Percentiles rank a stretch among this genome's conserved stretches.
Evolutionary conservation across 1,139 yeast species (phyloP).

Genomic region (Yamadazyma trypodendri): DNA sequence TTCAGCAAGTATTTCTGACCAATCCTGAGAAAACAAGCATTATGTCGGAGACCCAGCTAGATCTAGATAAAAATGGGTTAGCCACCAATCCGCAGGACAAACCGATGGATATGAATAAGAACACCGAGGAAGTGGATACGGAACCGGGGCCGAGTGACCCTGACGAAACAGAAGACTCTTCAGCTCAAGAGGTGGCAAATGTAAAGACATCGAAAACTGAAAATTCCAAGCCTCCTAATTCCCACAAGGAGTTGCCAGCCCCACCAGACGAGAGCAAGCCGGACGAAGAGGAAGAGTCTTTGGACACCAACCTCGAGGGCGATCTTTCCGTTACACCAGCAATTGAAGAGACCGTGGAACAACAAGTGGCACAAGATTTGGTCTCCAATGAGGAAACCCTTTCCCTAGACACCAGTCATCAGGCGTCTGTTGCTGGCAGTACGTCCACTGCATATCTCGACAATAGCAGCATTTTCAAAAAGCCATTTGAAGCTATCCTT

Average conservation of each 20-base stretch:
- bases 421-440: slow-evolving; percentile 20
- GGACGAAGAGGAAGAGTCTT: not conserved
- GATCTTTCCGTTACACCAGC: slow-evolving; percentile 12
- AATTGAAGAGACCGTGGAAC: slow-evolving; percentile 13
- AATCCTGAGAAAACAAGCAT: not conserved
- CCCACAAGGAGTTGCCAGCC: not conserved
- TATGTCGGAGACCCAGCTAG: not conserved
- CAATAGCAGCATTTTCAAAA: slow-evolving; percentile 38
- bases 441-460: slow-evolving; percentile 30
- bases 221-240: not conserved
- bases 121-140: not conserved
- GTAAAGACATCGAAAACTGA: not conserved
- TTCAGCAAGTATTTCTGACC: not conserved
- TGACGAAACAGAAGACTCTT: not conserved
- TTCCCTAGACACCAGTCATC: slow-evolving; percentile 16
- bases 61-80: not conserved
- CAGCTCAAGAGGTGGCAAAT: not conserved
- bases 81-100: not conserved
- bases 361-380: slow-evolving; percentile 2
- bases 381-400: not conserved
- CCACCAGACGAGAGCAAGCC: not conserved
- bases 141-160: slow-evolving; percentile 1
- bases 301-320: no score
- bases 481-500: slow-evolving; percentile 36
- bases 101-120: not conserved